Evolutionary conservation across 129 eudicot genomes (phyloP), one percentile per base, ranked within the genome.

Genomic region (Apium graveolens): DNA sequence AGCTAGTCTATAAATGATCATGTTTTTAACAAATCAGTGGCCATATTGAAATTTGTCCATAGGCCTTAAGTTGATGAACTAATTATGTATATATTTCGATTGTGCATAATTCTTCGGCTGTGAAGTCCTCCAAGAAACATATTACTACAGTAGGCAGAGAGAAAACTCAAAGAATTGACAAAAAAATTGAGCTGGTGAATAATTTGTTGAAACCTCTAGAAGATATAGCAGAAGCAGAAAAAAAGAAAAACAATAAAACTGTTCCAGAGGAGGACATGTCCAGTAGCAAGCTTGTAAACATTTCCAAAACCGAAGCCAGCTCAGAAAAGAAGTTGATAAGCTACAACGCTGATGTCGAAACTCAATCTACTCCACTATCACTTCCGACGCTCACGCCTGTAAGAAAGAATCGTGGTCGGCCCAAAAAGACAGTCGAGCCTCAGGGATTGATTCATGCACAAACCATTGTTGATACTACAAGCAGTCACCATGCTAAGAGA

Each of bases 191-290:
- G 12, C 49, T 78, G 20, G 60, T 48, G 51, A 35, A 29, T 35
- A 57, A 81, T 68, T 48, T 77, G 75, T 78, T 80, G 79, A 82
- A 82, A 48, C 85, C 85, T 49, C 39, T 82, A 48, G 78, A 82
- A 38, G 72, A 48, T 14, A 78, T 82, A 26, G 78, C 65, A 45
- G 81, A 77, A 72, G 81, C 81, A 11, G 81, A 10, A 60, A 60
- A 60, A 60, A 29, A 2, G 75, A 53, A 62, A 57, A 32, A 53
- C 49, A 14, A 77, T 73, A 82, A 82, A 73, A 27, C 72, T 16
- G 21, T 18, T 45, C 34, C 74, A 24, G 68, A 44, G 62, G 79
- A 79, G 41, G 49, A 76, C 21, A 6, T 73, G 46, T 26, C 53
- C 27, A 60, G 68, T 60, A 60, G 68, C 11, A 82, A 73, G 70